phyloP scores from a whole-genome alignment of 2,329 filamentous ascomycete species.

The Fusarium bactridioides region DNA sequence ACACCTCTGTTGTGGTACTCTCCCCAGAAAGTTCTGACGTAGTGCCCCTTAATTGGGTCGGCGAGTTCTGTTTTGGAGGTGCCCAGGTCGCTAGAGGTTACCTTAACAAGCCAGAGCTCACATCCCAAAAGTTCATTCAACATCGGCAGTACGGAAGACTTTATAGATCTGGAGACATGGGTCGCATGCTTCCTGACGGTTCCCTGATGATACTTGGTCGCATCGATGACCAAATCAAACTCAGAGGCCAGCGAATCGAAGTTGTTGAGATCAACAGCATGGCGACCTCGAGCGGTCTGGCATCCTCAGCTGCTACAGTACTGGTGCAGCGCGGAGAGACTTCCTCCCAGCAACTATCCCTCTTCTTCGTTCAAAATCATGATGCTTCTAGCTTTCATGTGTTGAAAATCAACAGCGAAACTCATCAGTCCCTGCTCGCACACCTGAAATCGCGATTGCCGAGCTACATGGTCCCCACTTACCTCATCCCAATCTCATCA shows the following conservation, averaged over 20 bases:
- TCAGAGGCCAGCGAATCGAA: conserved; percentile 82
- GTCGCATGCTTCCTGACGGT: conserved; percentile 79
- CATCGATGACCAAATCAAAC: conserved; percentile 81
- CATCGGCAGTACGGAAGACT: conserved; percentile 75
- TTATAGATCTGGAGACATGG: conserved; percentile 85
- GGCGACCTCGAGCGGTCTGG: conserved; percentile 59
- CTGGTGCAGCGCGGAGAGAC: conserved; percentile 55
- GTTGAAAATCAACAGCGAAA: conserved; percentile 47
- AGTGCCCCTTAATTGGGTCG: conserved; percentile 75
- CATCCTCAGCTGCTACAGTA: conserved; percentile 71
- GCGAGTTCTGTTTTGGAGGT: conserved; percentile 88
- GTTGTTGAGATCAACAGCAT: conserved; percentile 76
- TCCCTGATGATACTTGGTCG: conserved; percentile 77
- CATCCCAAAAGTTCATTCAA: conserved; percentile 70
- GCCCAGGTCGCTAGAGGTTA: conserved; percentile 82
- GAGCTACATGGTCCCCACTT: conserved; percentile 80
- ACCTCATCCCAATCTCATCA: conserved; percentile 72
- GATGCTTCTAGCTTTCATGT: conserved; percentile 44
- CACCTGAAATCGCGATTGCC: conserved; percentile 66
- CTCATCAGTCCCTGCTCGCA: conserved; percentile 60
- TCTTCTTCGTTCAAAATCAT: conserved; percentile 69
- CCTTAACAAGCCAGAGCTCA: conserved; percentile 69
- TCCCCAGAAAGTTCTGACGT: conserved; percentile 54
- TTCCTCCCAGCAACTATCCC: conserved; percentile 64
- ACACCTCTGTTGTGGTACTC: conserved; percentile 78